Evolutionary conservation across 2,329 filamentous ascomycete species (phyloP).

Genomic region (Calonectria pauciramosa): DNA sequence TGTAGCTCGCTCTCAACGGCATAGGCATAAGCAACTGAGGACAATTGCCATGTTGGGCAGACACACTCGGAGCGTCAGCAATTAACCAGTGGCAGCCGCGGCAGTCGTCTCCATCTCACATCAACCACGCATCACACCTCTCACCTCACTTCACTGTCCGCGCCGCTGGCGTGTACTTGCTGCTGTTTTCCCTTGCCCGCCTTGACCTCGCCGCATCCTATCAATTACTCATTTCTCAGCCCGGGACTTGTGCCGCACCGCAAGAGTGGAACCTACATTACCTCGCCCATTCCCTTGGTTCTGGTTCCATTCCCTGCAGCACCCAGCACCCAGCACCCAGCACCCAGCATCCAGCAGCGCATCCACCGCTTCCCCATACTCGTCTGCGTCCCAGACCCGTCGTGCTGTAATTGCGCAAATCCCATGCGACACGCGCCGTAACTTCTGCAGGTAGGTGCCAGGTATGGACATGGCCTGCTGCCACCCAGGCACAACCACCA

Average conservation of each 20-base stretch:
- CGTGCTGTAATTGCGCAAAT: background rate
- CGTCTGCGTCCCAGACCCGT: background rate
- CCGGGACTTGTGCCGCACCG: constrained; percentile 11
- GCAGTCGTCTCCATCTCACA: constrained; percentile 14
- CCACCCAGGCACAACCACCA: constrained; percentile 11
- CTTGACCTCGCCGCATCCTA: background rate
- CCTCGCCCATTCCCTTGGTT: constrained; percentile 12
- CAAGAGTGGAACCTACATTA: constrained; percentile 11
- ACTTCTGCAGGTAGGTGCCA: background rate
- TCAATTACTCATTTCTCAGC: constrained; percentile 18
- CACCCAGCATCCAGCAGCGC: background rate
- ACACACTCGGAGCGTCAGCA: constrained; percentile 17
- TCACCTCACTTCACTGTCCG: constrained; percentile 2
- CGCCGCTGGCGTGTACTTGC: background rate
- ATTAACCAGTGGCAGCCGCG: constrained; percentile 28
- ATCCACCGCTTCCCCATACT: background rate
- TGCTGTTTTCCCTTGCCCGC: background rate
- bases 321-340: background rate
- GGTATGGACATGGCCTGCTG: background rate
- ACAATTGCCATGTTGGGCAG: constrained; percentile 14
- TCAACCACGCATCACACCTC: background rate
- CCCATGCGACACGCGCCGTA: background rate
- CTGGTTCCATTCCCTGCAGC: background rate
- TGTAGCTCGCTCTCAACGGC: constrained; percentile 18
- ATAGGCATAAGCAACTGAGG: constrained; percentile 10